These are phyloP conservation scores for Coniferiporia weirii DNA, from an alignment of 1,284 basidiomycete genomes.

Conservation along the genomic window DNA sequence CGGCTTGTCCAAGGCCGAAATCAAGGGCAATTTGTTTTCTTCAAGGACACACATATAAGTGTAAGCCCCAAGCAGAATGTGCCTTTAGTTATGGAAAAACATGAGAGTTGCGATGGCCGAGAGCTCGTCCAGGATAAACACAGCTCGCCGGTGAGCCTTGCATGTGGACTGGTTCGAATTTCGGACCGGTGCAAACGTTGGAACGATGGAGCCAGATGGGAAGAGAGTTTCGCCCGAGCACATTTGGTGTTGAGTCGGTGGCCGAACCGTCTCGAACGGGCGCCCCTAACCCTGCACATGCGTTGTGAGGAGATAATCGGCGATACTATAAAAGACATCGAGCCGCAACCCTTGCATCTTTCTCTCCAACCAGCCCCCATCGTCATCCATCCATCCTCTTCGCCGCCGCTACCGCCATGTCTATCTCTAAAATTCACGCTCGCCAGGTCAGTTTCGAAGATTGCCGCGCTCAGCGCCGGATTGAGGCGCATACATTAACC, in stretches of 20 bases:
- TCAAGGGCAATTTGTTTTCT: too few species aligned
- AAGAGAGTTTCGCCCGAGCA: background rate
- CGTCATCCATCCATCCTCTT: conserved; percentile 14
- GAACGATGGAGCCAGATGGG: background rate
- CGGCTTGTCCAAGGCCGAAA: too few species aligned
- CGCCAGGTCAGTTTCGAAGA: conserved; percentile 65
- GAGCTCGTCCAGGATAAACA: too few species aligned
- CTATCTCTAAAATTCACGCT: conserved; percentile 81
- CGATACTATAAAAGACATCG: conserved; percentile 10
- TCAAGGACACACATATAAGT: too few species aligned
- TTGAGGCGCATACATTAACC: conserved; percentile 16
- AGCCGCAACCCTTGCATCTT: background rate
- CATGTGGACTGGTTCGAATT: too few species aligned
- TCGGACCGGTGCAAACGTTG: too few species aligned
- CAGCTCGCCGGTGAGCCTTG: too few species aligned
- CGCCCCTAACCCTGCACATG: conserved; percentile 20
- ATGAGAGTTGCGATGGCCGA: too few species aligned
- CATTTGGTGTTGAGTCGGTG: background rate
- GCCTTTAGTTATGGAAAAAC: too few species aligned
- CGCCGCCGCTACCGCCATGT: conserved; percentile 49
- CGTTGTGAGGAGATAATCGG: conserved; percentile 19
- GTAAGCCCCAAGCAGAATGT: too few species aligned
- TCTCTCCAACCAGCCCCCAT: conserved; percentile 5
- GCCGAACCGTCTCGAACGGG: too few species aligned
- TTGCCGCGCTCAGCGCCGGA: background rate